These are phyloP conservation scores for Fusarium aywerte DNA, from an alignment of 2,329 filamentous ascomycete genomes.

Conservation along the genomic window DNA sequence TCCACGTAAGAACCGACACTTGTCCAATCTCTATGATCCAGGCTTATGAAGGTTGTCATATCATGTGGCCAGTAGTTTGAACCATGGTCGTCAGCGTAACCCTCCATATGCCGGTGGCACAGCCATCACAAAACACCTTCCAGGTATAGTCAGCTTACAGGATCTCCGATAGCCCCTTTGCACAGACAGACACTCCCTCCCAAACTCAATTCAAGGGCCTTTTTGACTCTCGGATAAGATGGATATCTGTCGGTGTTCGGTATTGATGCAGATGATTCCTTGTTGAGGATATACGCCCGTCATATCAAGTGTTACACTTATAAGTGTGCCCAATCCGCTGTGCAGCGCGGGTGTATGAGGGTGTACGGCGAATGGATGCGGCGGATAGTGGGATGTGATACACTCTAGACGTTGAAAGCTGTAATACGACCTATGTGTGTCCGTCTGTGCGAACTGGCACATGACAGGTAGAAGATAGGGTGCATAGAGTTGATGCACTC, in stretches of 20 bases:
- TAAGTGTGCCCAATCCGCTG: slow-evolving; percentile 17
- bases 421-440: background rate
- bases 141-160: slow-evolving; percentile 18
- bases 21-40: background rate
- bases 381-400: slow-evolving; percentile 1
- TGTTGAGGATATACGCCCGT: slow-evolving; percentile 14
- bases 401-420: background rate
- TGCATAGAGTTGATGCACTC: background rate
- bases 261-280: slow-evolving; percentile 18
- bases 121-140: background rate
- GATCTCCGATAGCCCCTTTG: background rate
- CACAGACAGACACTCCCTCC: background rate
- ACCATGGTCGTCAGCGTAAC: slow-evolving; percentile 1
- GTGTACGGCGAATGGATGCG: slow-evolving; percentile 29
- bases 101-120: slow-evolving; percentile 8
- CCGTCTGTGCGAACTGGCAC: background rate
- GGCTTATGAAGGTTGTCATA: background rate
- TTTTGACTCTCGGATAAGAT: slow-evolving; percentile 3
- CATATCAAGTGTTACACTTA: background rate
- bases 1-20: no score
- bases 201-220: background rate
- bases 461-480: background rate
- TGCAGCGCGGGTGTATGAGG: slow-evolving; percentile 6
- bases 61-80: slow-evolving; percentile 7
- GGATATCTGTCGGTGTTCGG: slow-evolving; percentile 35